phyloP scores from a whole-genome alignment of 1,284 basidiomycete species.

The Polyporus tsugae region DNA sequence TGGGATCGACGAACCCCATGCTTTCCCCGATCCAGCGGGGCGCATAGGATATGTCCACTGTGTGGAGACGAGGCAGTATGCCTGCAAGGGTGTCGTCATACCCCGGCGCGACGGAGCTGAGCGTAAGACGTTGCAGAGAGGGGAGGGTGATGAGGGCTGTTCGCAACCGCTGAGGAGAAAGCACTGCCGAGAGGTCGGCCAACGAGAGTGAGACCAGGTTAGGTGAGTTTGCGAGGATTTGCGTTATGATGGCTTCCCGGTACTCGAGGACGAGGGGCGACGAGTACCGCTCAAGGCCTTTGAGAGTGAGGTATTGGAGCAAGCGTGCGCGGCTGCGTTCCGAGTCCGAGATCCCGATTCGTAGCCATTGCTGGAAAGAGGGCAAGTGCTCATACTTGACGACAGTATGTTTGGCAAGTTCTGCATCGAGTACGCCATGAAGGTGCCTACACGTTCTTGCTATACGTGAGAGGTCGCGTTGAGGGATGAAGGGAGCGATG shows the following conservation, averaged over 20 bases:
- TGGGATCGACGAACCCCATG: conserved; percentile 2
- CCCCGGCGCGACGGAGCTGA: not conserved
- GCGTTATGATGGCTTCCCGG: not conserved
- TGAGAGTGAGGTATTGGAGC: not conserved
- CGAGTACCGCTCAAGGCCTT: conserved; percentile 1
- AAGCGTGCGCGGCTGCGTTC: not conserved
- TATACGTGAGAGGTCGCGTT: not conserved
- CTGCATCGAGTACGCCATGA: not conserved
- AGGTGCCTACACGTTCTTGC: conserved; percentile 3
- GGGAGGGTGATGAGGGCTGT: not conserved
- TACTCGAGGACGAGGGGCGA: not conserved
- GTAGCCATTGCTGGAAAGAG: conserved; percentile 1
- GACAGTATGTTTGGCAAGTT: not conserved
- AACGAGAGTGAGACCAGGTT: conserved; percentile 5
- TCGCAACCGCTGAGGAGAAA: not conserved
- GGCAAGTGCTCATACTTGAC: conserved; percentile 1
- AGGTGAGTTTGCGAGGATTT: not conserved
- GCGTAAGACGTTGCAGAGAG: not conserved
- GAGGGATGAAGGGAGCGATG: not conserved
- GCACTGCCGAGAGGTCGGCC: not conserved
- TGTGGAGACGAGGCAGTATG: not conserved
- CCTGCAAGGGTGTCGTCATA: not conserved
- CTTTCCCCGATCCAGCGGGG: conserved; percentile 5
- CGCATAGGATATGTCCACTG: not conserved
- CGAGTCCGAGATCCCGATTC: not conserved